These are phyloP conservation scores for Thelonectria blattea DNA, from an alignment of 2,329 filamentous ascomycete genomes.

Conservation along the genomic window DNA sequence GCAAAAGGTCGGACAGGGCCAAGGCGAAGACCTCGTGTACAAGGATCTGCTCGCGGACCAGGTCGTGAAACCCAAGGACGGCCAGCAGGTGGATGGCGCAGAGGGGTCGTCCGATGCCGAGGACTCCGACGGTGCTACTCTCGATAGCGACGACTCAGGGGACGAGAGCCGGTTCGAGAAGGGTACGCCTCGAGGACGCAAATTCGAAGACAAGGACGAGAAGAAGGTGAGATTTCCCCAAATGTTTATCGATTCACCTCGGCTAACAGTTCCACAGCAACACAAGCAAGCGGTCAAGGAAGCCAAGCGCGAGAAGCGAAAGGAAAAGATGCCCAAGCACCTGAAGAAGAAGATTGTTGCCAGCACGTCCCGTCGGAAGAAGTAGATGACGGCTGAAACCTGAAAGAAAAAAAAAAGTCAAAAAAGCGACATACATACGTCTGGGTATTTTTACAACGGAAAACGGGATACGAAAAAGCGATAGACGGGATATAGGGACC, in stretches of 20 bases:
- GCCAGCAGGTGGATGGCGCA: conserved; percentile 47
- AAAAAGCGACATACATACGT: conserved; percentile 1
- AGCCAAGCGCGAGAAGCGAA: conserved; percentile 90
- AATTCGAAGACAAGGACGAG: conserved; percentile 88
- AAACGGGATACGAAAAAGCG: conserved; percentile 1
- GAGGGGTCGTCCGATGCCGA: conserved; percentile 47
- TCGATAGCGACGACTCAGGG: conserved; percentile 51
- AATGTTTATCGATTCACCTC: background rate
- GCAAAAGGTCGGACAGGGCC: conserved; percentile 74
- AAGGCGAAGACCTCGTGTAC: conserved; percentile 82
- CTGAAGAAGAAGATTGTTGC: conserved; percentile 88
- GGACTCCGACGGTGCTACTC: conserved; percentile 56
- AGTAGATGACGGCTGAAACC: conserved; percentile 45
- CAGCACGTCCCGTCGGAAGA: conserved; percentile 67
- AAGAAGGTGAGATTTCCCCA: conserved; percentile 67
- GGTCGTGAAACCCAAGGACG: conserved; percentile 50
- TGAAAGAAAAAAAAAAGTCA: background rate
- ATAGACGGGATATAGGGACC: conserved; percentile 15
- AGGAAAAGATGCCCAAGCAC: conserved; percentile 96
- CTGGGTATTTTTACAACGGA: background rate
- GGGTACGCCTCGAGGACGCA: conserved; percentile 76
- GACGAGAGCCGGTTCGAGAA: conserved; percentile 67
- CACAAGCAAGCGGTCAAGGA: conserved; percentile 95
- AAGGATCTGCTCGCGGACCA: conserved; percentile 80
- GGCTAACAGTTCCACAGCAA: conserved; percentile 44